A percentile compares a stretch with the other conserved stretches of the same genome.
phyloP scores from a whole-genome alignment of 2,329 filamentous ascomycete species.

The Colletotrichum chrysophilum region DNA sequence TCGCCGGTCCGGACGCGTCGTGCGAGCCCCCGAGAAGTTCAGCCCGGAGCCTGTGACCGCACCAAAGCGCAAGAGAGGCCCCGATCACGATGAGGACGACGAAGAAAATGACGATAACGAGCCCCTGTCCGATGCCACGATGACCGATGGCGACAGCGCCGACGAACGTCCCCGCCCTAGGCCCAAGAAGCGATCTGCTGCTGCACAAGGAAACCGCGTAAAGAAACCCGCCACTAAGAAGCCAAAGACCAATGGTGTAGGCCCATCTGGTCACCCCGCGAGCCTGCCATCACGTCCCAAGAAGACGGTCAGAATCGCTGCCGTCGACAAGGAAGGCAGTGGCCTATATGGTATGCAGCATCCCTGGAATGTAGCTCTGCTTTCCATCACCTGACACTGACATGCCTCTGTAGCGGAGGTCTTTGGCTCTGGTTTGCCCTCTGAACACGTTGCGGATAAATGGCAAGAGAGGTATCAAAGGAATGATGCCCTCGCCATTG shows the following conservation, averaged over 20 bases:
- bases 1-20: conserved; percentile 74
- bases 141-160: conserved; percentile 51
- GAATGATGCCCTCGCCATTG: conserved; percentile 59
- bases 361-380: conserved; percentile 14
- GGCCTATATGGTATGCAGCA: conserved; percentile 58
- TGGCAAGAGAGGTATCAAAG: conserved; percentile 65
- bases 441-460: conserved; percentile 62
- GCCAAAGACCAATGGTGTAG: conserved; percentile 64
- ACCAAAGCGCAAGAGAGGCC: conserved; percentile 63
- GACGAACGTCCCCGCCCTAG: conserved; percentile 28
- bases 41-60: conserved; percentile 54
- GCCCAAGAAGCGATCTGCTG: conserved; percentile 15
- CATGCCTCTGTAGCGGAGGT: conserved; percentile 57
- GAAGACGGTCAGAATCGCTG: conserved; percentile 59
- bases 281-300: conserved; percentile 59
- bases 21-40: conserved; percentile 65
- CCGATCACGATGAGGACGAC: conserved; percentile 50
- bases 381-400: conserved; percentile 30
- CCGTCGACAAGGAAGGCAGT: conserved; percentile 51
- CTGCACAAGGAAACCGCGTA: conserved; percentile 46
- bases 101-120: conserved; percentile 54
- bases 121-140: conserved; percentile 50
- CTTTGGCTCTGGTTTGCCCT: conserved; percentile 63
- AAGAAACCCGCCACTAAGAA: conserved; percentile 68
- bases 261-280: conserved; percentile 37